Evolutionary conservation across 345 rosid species (phyloP), one percentile per base, ranked within the genome.

Genomic region (Bretschneidera sinensis): DNA sequence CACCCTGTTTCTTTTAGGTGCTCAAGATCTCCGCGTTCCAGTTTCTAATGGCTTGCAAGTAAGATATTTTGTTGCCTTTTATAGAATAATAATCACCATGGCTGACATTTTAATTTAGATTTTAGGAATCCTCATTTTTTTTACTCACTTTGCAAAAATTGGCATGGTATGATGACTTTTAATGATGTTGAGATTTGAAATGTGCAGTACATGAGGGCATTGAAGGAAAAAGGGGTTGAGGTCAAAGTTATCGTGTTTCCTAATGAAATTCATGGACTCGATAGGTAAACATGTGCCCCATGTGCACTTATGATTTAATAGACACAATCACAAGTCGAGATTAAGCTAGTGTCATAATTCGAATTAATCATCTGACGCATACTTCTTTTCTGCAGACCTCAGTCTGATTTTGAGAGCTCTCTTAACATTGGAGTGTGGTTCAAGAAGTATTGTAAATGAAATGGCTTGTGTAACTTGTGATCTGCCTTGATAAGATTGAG

Each of bases 11-110:
- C 89, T 94, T 55, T 60, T 90, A 54, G 96, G 99, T 60, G 81
- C 88, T 61, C 70, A 79, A 59, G 99, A 94, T 83, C 96, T 86
- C 14, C 97, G 95, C 23, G 96, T 94, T 67, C 96, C 97, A 1
- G 70, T 76, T 48, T 80, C 95, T 51, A 83, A 83, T 58, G 97
- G 96, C 65, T 59, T 90, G 62, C 99, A 88, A 71, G 97, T 88
- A 76, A 80, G 83, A 60, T 62, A 64, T 51, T 17, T 43, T 57
- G 11, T 55, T 48, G 55, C 59, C 23, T 57, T 72, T 59, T 23
- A 62, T 9, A 43, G 13, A 34, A 9, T 13, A 3, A 14, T 47
- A n/a, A n/a, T n/a, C n/a, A n/a, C n/a, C n/a, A n/a, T n/a, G n/a
- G n/a, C n/a, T n/a, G n/a, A 20, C 9, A 11, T 5, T 39, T 11